Percentiles rank a stretch among this genome's conserved stretches.
Conservation (phyloP, 2,329 filamentous ascomycete genomes). For the Verticillium longisporum region DNA sequence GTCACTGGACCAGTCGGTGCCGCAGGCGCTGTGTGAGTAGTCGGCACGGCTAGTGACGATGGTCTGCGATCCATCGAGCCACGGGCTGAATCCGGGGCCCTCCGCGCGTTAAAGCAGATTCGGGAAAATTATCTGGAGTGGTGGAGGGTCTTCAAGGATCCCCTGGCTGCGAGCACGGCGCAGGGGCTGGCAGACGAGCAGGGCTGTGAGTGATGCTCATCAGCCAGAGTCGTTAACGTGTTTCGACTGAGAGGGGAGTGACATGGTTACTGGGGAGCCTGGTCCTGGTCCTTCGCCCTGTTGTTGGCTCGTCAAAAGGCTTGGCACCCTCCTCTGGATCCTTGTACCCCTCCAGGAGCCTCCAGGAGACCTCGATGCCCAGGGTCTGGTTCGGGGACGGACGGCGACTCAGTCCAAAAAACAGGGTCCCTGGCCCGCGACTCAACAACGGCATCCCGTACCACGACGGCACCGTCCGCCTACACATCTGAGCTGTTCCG, state of each 20-base stretch:
- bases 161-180: constrained; percentile 26
- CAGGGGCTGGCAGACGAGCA: constrained; percentile 25
- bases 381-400: constrained; percentile 1
- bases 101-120: constrained; percentile 29
- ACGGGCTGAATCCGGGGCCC: constrained; percentile 29
- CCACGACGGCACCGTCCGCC: background rate
- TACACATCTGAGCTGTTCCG: background rate
- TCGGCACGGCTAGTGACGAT: constrained; percentile 20
- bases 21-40: constrained; percentile 16
- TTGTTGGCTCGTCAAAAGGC: constrained; percentile 5
- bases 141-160: constrained; percentile 7
- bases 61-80: constrained; percentile 17
- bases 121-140: constrained; percentile 40
- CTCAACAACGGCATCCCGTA: background rate
- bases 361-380: constrained; percentile 5
- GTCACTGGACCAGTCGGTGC: constrained; percentile 22
- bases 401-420: background rate
- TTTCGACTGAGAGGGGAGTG: constrained; percentile 20
- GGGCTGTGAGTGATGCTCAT: constrained; percentile 25
- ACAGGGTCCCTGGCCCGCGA: background rate
- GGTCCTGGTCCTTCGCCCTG: constrained; percentile 5
- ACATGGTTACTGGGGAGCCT: constrained; percentile 4
- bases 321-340: constrained; percentile 8
- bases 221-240: constrained; percentile 33
- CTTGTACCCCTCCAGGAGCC: constrained; percentile 3